Evolutionary conservation across 768 basidiomycete genomes (phyloP).

Genomic region (Daedaleopsis nitida): DNA sequence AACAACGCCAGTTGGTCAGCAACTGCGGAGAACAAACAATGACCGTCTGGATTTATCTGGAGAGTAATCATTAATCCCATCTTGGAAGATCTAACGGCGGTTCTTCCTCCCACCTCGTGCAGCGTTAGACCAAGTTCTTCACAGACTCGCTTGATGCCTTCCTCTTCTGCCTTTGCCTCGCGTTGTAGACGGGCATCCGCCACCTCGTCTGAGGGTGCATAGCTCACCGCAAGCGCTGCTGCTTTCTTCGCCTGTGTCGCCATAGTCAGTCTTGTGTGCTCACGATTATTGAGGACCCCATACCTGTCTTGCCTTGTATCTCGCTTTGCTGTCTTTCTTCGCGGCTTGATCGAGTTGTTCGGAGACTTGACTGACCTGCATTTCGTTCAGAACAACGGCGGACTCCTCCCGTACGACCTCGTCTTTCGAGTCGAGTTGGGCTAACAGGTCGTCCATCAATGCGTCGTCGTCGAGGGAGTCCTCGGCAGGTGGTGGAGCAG

Average conservation of each 20-base stretch:
- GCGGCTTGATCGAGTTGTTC: conserved; percentile 24
- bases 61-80: too few species aligned
- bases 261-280: neutral
- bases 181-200: conserved; percentile 59
- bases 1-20: conserved; percentile 89
- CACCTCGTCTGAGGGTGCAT: conserved; percentile 55
- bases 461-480: conserved; percentile 54
- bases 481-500: conserved; percentile 29
- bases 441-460: conserved; percentile 74
- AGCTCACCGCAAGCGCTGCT: conserved; percentile 57
- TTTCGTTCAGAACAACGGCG: conserved; percentile 49
- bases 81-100: too few species aligned
- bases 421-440: conserved; percentile 72
- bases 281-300: conserved; percentile 9
- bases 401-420: conserved; percentile 50
- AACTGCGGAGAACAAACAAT: conserved; percentile 93
- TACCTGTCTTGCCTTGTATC: conserved; percentile 76
- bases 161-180: conserved; percentile 70
- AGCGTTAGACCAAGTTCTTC: conserved; percentile 66
- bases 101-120: conserved; percentile 49
- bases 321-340: conserved; percentile 59
- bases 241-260: conserved; percentile 66
- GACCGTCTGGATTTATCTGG: conserved; percentile 92
- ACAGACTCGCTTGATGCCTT: conserved; percentile 63
- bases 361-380: conserved; percentile 39